Evolutionary conservation across 2,329 filamentous ascomycete genomes (phyloP).

Genomic region (Hirsutella rhossiliensis): DNA sequence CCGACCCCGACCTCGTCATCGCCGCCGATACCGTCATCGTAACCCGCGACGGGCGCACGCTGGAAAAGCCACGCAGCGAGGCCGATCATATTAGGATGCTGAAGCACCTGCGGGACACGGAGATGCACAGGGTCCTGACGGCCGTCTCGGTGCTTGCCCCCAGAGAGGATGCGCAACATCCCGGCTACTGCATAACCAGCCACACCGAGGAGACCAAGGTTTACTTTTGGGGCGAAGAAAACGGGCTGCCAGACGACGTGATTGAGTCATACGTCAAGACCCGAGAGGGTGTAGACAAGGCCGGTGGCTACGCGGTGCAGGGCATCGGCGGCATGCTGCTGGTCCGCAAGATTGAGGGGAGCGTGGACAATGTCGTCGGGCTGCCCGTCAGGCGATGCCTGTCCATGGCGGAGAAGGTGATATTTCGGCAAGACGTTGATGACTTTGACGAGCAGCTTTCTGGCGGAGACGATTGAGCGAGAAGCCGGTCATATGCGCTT

Average conservation of each 20-base stretch:
- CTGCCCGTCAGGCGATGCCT: slow-evolving; percentile 70
- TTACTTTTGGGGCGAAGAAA: slow-evolving; percentile 58
- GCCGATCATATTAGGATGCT: slow-evolving; percentile 77
- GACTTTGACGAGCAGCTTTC: slow-evolving; percentile 37
- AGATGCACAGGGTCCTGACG: slow-evolving; percentile 73
- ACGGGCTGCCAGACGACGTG: slow-evolving; percentile 61
- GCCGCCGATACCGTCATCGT: slow-evolving; percentile 88
- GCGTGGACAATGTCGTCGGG: slow-evolving; percentile 89
- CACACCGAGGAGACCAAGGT: slow-evolving; percentile 86
- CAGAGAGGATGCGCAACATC: slow-evolving; percentile 64
- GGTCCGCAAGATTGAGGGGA: slow-evolving; percentile 79
- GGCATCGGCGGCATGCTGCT: slow-evolving; percentile 76
- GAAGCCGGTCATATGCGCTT: background rate
- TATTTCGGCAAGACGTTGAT: slow-evolving; percentile 60
- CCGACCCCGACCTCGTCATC: slow-evolving; percentile 74
- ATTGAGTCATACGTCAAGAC: slow-evolving; percentile 70
- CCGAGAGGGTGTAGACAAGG: slow-evolving; percentile 89
- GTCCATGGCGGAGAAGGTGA: slow-evolving; percentile 76
- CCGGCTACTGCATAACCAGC: slow-evolving; percentile 73
- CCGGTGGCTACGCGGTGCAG: slow-evolving; percentile 90
- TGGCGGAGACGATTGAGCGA: slow-evolving; percentile 19
- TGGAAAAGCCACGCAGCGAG: slow-evolving; percentile 84
- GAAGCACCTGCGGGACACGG: slow-evolving; percentile 64
- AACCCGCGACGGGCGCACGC: slow-evolving; percentile 58
- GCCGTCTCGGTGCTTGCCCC: slow-evolving; percentile 77